These are phyloP conservation scores for Sclerotinia subarctica DNA, from an alignment of 2,329 filamentous ascomycete genomes.

Conservation along the genomic window DNA sequence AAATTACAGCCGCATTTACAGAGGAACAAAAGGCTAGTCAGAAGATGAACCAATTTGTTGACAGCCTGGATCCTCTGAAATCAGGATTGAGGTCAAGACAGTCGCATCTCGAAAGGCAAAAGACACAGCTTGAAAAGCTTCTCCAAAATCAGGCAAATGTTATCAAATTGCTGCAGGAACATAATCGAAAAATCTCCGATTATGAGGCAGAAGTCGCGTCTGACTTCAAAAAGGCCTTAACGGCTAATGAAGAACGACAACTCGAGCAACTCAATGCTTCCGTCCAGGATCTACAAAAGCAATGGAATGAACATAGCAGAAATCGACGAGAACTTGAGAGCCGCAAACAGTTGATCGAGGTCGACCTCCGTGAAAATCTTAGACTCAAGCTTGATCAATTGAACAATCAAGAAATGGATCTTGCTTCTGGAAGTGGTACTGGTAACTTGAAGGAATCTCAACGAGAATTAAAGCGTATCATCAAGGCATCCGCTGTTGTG, in stretches of 20 bases:
- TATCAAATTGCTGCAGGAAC: constrained; percentile 69
- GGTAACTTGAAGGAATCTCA: constrained; percentile 73
- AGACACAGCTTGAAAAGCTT: constrained; percentile 70
- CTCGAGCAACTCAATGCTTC: constrained; percentile 67
- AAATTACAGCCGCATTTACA: constrained; percentile 82
- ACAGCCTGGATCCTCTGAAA: constrained; percentile 75
- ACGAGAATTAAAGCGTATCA: constrained; percentile 75
- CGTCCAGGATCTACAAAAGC: constrained; percentile 70
- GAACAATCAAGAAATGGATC: constrained; percentile 70
- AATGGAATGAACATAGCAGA: constrained; percentile 72
- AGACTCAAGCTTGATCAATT: constrained; percentile 85
- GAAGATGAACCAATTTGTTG: constrained; percentile 71
- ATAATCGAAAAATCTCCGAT: constrained; percentile 70
- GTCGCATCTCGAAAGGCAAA: constrained; percentile 69
- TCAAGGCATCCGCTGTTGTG: constrained; percentile 63
- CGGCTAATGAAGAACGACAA: constrained; percentile 74
- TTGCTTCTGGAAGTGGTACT: constrained; percentile 56
- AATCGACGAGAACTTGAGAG: constrained; percentile 74
- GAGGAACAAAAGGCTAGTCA: constrained; percentile 82
- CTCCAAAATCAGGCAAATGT: constrained; percentile 62
- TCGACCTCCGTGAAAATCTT: constrained; percentile 85
- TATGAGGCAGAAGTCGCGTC: constrained; percentile 78
- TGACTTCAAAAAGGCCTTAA: constrained; percentile 89
- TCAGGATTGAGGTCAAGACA: constrained; percentile 74
- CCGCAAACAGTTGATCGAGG: constrained; percentile 78